Evolutionary conservation across 768 basidiomycete species (phyloP).

Genomic region (Naganishia vishniacii): DNA sequence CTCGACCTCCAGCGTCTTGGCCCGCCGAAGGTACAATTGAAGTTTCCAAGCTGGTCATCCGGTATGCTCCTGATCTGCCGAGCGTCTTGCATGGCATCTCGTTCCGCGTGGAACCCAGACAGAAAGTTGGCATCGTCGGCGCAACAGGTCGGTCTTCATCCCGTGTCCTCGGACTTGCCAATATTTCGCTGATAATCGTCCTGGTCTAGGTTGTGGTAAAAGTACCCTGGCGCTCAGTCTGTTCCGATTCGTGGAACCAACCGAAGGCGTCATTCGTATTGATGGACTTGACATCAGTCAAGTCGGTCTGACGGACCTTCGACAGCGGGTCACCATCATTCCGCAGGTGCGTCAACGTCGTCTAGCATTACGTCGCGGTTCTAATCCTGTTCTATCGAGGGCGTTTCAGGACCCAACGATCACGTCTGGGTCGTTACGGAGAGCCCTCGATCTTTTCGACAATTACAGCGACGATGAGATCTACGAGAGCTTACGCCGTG

Average conservation of each 20-base stretch:
- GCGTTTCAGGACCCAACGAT: constrained; percentile 80
- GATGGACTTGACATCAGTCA: constrained; percentile 74
- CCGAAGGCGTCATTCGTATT: constrained; percentile 65
- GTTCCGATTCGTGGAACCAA: constrained; percentile 86
- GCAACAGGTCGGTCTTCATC: constrained; percentile 52
- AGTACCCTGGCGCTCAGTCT: constrained; percentile 62
- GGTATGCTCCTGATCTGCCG: constrained; percentile 67
- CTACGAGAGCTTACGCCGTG: constrained; percentile 46
- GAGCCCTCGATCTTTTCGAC: constrained; percentile 76
- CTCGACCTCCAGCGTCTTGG: constrained; percentile 74
- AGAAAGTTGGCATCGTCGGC: constrained; percentile 61
- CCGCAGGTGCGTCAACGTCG: constrained; percentile 27
- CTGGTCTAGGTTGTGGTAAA: constrained; percentile 47
- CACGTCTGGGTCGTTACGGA: constrained; percentile 71
- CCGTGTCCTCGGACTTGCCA: background rate
- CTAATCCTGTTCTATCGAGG: background rate
- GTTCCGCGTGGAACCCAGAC: constrained; percentile 66
- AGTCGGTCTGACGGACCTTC: constrained; percentile 74
- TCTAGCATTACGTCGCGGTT: too few relatives aligned
- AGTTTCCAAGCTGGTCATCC: constrained; percentile 36
- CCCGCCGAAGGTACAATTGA: constrained; percentile 58
- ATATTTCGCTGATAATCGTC: constrained; percentile 48
- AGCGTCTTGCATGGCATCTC: constrained; percentile 73
- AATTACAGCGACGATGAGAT: constrained; percentile 81
- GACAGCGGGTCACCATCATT: constrained; percentile 62